Evolutionary conservation across 1,139 yeast species (phyloP), one percentile per base, ranked within the genome.

Genomic region (Scheffersomyces segobiensis): DNA sequence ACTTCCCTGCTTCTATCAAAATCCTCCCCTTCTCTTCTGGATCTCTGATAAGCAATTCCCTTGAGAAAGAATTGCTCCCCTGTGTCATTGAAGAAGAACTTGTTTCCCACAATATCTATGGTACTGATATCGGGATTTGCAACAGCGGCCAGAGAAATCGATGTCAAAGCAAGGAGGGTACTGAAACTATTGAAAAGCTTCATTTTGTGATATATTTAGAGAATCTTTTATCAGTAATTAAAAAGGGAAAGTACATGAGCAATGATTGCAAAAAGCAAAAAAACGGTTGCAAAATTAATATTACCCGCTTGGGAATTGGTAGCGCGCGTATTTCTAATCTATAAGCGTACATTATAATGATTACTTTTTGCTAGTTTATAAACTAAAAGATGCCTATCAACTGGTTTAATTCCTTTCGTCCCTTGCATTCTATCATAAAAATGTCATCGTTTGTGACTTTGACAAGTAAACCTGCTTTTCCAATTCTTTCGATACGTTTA

Each of bases 41-140:
- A 72, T 52, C 83, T 83, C 65, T 85, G 89, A 63, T 86, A 86
- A 0, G 88, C 87, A 49, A 85, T 80, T 12, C 89, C 89, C 60
- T 82, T 84, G 59, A 85, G 75, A 62, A 80, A 84, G 67, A 85
- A 85, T 69, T 84, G 88, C 32, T 77, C 72, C 0, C 82, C 83
- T 19, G 75, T 71, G 19, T 68, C 71, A 3, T 76, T 62, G 59
- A 75, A 69, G 61, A 79, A 83, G 66, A 86, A 83, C 63, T 83
- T 83, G 66, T 75, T 81, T 0, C 87, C 87, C 19, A 65, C 60
- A 1, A 79, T 72, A 53, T 74, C 77, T 49, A 83, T 75, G 3
- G 73, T 64, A 4, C 57, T 54, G 14, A 57, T 54, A n/a, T 46
- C 46, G 19, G 53, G 52, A 17, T 7, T 20, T n/a, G 21, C 12